Conservation (phyloP, 352 stramenopile genomes). For the Phytophthora melonis region DNA sequence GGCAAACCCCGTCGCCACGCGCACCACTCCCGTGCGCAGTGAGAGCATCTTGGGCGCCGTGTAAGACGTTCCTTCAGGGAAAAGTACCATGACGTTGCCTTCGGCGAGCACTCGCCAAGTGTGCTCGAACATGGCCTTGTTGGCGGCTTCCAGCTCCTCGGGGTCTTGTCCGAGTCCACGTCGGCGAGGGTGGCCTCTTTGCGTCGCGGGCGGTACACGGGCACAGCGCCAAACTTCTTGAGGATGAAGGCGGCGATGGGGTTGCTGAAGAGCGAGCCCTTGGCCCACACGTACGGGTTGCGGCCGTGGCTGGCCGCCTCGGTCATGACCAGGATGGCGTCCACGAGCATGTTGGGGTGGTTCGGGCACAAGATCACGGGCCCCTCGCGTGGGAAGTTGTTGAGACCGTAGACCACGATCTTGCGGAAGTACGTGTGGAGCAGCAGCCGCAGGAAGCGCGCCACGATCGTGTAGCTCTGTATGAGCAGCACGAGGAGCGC, state of each 20-base stretch:
- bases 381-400: slow-evolving; percentile 82
- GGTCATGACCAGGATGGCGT: slow-evolving; percentile 81
- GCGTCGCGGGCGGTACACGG: slow-evolving; percentile 71
- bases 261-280: slow-evolving; percentile 82
- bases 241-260: slow-evolving; percentile 50
- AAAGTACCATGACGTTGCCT: slow-evolving; percentile 81
- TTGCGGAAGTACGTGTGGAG: slow-evolving; percentile 84
- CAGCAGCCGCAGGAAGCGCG: slow-evolving; percentile 72
- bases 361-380: slow-evolving; percentile 84
- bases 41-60: slow-evolving; percentile 82
- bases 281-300: slow-evolving; percentile 77
- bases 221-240: slow-evolving; percentile 63
- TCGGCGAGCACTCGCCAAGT: slow-evolving; percentile 67
- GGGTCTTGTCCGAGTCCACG: slow-evolving; percentile 70
- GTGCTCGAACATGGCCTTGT: slow-evolving; percentile 78
- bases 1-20: slow-evolving; percentile 74
- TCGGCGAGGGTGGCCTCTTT: slow-evolving; percentile 59
- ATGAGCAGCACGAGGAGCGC: slow-evolving; percentile 57
- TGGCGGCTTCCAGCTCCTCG: slow-evolving; percentile 69
- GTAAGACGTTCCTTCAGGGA: slow-evolving; percentile 85
- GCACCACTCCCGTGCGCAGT: slow-evolving; percentile 77
- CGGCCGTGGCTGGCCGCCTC: slow-evolving; percentile 63
- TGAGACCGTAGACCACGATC: slow-evolving; percentile 80
- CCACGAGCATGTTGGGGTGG: slow-evolving; percentile 87
- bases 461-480: slow-evolving; percentile 69